Base-by-base conservation (phyloP, 257 asterid species). In the Ballota nigra region DNA sequence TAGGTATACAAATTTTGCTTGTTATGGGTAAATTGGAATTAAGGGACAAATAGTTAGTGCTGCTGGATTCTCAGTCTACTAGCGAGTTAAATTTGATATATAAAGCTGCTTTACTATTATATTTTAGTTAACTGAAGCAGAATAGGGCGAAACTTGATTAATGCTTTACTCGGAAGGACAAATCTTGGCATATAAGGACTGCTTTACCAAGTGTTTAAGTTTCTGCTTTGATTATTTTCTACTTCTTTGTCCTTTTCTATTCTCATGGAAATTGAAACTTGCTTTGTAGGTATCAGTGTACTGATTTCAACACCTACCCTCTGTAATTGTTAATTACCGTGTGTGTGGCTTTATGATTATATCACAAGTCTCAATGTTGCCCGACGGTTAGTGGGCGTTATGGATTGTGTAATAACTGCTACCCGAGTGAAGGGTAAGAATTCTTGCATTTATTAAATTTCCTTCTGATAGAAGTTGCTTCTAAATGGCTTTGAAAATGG, bases 351-450 rank as follows among this genome's bases (percentile, higher is more conserved):
- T 9, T 55, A 57, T 57, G 63, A 57, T 74, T 72, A 43, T 67
- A 74, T 74, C 70, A 68, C 69, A 63, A 76, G 82, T 78, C 81
- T 77, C 87, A 89, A 86, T 90, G 96, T 86, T 76, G 80, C 91
- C 91, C 33, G 88, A 82, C 83, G 96, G 95, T 77, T 87, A 82
- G 88, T 71, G 84, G 81, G 77, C 62, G 71, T 77, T 77, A 90
- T 90, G 97, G 96, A 87, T 85, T 83, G 81, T 60, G 77, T 81
- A 66, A 75, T 71, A 79, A 64, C 87, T 26, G 86, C 74, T 66
- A 80, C 75, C 72, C 78, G 69, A 72, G 81, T 81, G 72, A 86
- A 85, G 87, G 88, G 96, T 90, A 86, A 86, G 81, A 65, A 38
- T 66, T 53, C 28, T 36, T 20, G 43, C 40, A 20, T 18, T 45